phyloP scores from a whole-genome alignment of 305 asterid genomes.

The Fraxinus xanthoxyloides region DNA sequence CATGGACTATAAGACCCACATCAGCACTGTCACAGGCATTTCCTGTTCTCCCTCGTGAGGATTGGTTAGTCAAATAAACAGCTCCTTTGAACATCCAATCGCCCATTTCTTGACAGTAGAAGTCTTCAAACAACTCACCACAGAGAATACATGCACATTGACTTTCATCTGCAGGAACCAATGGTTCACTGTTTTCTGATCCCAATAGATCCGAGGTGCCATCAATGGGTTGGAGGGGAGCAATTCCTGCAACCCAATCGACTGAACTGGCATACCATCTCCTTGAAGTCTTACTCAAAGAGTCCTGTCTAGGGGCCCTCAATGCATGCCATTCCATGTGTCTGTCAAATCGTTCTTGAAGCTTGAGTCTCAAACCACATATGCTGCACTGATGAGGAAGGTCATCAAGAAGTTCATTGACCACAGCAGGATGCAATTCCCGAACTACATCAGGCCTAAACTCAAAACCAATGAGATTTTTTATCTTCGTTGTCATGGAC shows the following conservation, averaged over 20 bases:
- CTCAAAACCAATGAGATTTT: slow-evolving; percentile 67
- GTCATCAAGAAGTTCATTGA: slow-evolving; percentile 62
- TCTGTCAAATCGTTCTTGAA: slow-evolving; percentile 33
- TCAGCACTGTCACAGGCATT: slow-evolving; percentile 25
- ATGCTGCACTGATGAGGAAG: slow-evolving; percentile 47
- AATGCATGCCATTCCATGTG: slow-evolving; percentile 50
- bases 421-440: slow-evolving; percentile 59
- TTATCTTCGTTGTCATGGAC: slow-evolving; percentile 34
- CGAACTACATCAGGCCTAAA: slow-evolving; percentile 71
- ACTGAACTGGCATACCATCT: slow-evolving; percentile 39
- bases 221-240: slow-evolving; percentile 8
- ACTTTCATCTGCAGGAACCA: slow-evolving; percentile 92
- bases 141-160: slow-evolving; percentile 85
- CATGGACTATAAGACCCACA: slow-evolving; percentile 66
- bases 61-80: slow-evolving; percentile 47
- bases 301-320: slow-evolving; percentile 20
- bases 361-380: slow-evolving; percentile 40
- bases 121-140: slow-evolving; percentile 86
- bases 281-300: slow-evolving; percentile 30
- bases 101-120: slow-evolving; percentile 54
- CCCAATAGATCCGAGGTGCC: slow-evolving; percentile 10
- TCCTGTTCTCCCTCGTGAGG: slow-evolving; percentile 28
- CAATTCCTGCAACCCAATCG: slow-evolving; percentile 28
- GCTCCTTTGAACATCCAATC: slow-evolving; percentile 95
- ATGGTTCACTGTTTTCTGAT: slow-evolving; percentile 26